Evolutionary conservation across 208 protist species (phyloP), one percentile per base, ranked within the genome.

Genomic region (Leishmania aethiopica): DNA sequence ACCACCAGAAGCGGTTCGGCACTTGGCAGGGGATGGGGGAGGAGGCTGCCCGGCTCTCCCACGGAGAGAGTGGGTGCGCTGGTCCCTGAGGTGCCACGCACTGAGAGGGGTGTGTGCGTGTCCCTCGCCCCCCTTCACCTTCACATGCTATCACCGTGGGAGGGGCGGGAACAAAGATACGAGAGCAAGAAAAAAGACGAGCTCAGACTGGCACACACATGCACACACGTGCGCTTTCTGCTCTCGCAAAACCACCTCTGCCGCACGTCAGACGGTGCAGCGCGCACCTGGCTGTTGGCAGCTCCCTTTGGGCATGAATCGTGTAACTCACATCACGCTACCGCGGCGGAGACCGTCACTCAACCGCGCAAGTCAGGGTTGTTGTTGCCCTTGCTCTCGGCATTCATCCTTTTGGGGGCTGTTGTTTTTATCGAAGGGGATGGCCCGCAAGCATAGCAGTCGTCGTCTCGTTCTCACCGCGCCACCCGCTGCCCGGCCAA

Each of bases 321-420:
- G 67, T 72, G 40, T 17, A 25, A 13, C 37, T 57, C 47, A 6
- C 73, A 67, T 67, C 80, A 79, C 74, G 66, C 75, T 75, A 83
- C 53, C 80, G 80, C 71, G 59, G 74, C 28, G 74, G 47, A 66
- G 37, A 57, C 47, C 8, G 7, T 72, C 37, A 42, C 67, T 11
- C 37, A 47, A 19, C 32, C 15, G 35, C 22, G 37, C 19, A 72
- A 72, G 32, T 15, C 32, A 22, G 5, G 32, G 32, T 28, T 67
- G 32, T 7, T 40, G 32, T n/a, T 32, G 3, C 32, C n/a, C 62
- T 64, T 32, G 5, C 59, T 32, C 59, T 32, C 59, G 59, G 28
- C 11, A 0, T 10, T 28, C 17, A 64, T 64, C n/a, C 6, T 13
- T 32, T 32, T 8, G 1, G 51, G 28, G 28, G 5, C 3, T 11